These are phyloP conservation scores for Sanguinoderma infundibulare DNA, from an alignment of 1,284 basidiomycete genomes.

Conservation along the genomic window DNA sequence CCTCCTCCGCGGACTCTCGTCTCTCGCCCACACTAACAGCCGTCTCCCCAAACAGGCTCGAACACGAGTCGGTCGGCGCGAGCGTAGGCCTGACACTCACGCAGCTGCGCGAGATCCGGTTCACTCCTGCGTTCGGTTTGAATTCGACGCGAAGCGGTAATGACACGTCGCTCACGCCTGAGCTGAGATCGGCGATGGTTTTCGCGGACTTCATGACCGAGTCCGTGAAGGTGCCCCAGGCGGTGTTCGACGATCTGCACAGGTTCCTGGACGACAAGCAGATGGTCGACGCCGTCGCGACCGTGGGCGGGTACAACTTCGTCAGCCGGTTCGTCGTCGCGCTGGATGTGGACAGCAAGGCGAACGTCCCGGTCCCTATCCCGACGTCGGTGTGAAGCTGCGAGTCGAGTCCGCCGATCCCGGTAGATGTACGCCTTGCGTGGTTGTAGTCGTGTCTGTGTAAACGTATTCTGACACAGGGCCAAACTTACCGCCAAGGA, in stretches of 20 bases:
- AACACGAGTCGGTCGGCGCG: slow-evolving; percentile 47
- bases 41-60: slow-evolving; percentile 35
- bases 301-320: slow-evolving; percentile 45
- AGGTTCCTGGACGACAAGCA: slow-evolving; percentile 41
- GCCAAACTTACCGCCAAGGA: not conserved
- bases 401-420: not conserved
- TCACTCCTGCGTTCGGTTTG: slow-evolving; percentile 35
- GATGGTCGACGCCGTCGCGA: slow-evolving; percentile 46
- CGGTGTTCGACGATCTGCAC: slow-evolving; percentile 40
- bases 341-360: slow-evolving; percentile 45
- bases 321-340: slow-evolving; percentile 46
- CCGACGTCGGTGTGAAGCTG: slow-evolving; percentile 24
- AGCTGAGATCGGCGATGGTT: slow-evolving; percentile 40
- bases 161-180: slow-evolving; percentile 21
- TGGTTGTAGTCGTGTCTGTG: not conserved
- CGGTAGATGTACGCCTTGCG: not conserved
- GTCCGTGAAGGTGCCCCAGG: slow-evolving; percentile 41
- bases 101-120: slow-evolving; percentile 42
- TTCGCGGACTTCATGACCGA: slow-evolving; percentile 45
- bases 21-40: not conserved
- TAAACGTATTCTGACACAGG: not conserved
- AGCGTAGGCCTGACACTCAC: slow-evolving; percentile 42
- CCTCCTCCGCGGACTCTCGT: not conserved
- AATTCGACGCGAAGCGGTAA: no score
- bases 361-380: slow-evolving; percentile 42